These are phyloP conservation scores for Colletotrichum navitas DNA, from an alignment of 2,329 filamentous ascomycete genomes.

Conservation along the genomic window DNA sequence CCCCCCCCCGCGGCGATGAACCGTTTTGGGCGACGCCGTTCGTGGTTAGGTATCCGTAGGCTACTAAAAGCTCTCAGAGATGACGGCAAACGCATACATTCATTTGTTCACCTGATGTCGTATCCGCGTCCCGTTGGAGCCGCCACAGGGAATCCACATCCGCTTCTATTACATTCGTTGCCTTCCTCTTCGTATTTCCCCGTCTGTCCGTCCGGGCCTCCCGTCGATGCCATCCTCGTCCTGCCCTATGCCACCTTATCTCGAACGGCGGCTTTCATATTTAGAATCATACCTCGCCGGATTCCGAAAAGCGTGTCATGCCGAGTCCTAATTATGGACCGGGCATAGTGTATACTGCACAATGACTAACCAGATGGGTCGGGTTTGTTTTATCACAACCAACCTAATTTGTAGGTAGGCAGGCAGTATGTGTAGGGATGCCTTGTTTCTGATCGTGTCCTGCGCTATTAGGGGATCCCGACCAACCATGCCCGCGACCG, in stretches of 20 bases:
- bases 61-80: conserved; percentile 30
- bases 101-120: conserved; percentile 19
- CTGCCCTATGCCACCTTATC: conserved; percentile 12
- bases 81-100: conserved; percentile 18
- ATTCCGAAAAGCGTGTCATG: conserved; percentile 30
- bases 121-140: conserved; percentile 27
- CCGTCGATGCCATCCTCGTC: neutral
- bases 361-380: conserved; percentile 5
- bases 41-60: conserved; percentile 2
- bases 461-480: neutral
- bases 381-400: neutral
- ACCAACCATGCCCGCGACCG: conserved; percentile 10
- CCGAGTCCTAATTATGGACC: conserved; percentile 34
- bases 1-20: conserved; percentile 23
- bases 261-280: conserved; percentile 15
- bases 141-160: conserved; percentile 8
- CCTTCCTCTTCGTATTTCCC: neutral
- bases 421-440: neutral
- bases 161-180: conserved; percentile 12
- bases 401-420: neutral
- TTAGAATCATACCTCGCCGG: conserved; percentile 27
- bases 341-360: neutral
- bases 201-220: neutral
- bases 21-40: conserved; percentile 33
- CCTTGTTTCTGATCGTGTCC: conserved; percentile 4